Evolutionary conservation across 352 stramenopile species (phyloP).

Genomic region (Pythium utonaiense): DNA sequence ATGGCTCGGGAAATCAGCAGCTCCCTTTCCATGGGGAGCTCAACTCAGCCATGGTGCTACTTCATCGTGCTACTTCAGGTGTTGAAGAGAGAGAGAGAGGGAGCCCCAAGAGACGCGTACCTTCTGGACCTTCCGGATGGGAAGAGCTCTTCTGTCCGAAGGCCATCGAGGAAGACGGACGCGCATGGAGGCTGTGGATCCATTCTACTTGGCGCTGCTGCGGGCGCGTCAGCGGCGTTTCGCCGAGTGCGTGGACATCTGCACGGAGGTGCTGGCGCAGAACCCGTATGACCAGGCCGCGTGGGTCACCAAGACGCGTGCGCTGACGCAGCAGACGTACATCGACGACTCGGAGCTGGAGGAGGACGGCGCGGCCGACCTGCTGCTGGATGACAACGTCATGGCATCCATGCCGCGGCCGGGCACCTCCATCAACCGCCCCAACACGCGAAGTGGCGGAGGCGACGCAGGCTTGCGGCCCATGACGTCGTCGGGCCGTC

Average conservation of each 20-base stretch:
- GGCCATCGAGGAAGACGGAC: no score
- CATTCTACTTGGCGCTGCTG: slow-evolving; percentile 85
- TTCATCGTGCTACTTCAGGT: slow-evolving; percentile 29
- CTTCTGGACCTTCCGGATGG: no score
- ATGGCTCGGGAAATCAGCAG: neutral
- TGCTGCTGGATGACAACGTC: slow-evolving; percentile 93
- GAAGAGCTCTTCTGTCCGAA: no score
- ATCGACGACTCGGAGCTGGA: slow-evolving; percentile 93
- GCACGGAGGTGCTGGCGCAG: slow-evolving; percentile 72
- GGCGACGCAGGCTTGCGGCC: slow-evolving; percentile 73
- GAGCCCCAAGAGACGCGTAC: slow-evolving; percentile 7
- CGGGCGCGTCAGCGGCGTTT: slow-evolving; percentile 75
- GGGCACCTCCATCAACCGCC: slow-evolving; percentile 86
- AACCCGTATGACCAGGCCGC: slow-evolving; percentile 88
- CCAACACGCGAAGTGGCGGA: slow-evolving; percentile 49
- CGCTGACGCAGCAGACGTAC: slow-evolving; percentile 85
- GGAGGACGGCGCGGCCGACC: slow-evolving; percentile 86
- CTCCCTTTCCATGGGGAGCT: no score
- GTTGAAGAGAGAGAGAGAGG: slow-evolving; percentile 24
- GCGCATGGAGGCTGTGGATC: slow-evolving; percentile 76
- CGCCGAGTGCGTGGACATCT: slow-evolving; percentile 79
- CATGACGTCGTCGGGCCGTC: slow-evolving; percentile 80
- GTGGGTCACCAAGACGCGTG: slow-evolving; percentile 90
- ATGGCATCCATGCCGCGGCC: slow-evolving; percentile 85
- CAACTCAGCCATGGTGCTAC: slow-evolving; percentile 1